phyloP scores from a whole-genome alignment of 2,329 filamentous ascomycete genomes.

The Xylariaceae sp. region DNA sequence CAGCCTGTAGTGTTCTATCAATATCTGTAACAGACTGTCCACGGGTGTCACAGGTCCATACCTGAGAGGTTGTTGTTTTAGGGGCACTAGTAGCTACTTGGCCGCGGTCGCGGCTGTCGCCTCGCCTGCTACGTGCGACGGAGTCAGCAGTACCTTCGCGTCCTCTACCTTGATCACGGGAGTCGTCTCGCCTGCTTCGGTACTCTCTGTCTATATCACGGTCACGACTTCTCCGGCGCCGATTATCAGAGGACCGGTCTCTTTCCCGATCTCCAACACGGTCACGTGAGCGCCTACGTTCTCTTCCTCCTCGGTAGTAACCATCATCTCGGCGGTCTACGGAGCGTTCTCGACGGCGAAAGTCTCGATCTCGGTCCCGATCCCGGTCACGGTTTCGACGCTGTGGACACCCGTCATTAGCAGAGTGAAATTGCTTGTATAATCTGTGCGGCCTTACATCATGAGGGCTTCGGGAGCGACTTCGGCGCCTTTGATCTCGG shows the following conservation, averaged over 20 bases:
- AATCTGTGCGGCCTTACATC: conserved; percentile 57
- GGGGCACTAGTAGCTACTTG: conserved; percentile 56
- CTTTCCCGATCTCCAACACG: conserved; percentile 57
- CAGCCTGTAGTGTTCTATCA: conserved; percentile 47
- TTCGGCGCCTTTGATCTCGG: conserved; percentile 51
- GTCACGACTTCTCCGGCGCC: conserved; percentile 69
- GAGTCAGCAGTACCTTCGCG: conserved; percentile 76
- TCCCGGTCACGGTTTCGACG: conserved; percentile 62
- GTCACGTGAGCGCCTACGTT: conserved; percentile 70
- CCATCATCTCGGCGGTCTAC: conserved; percentile 71
- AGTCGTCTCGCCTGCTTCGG: conserved; percentile 74
- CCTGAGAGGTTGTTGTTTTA: conserved; percentile 60
- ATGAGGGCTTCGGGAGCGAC: conserved; percentile 65
- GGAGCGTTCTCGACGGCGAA: conserved; percentile 73
- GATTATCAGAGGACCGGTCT: conserved; percentile 63
- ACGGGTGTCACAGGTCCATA: conserved; percentile 46
- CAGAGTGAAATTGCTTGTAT: conserved; percentile 32
- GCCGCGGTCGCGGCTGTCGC: conserved; percentile 63
- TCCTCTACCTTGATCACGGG: conserved; percentile 67
- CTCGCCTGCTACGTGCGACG: conserved; percentile 68
- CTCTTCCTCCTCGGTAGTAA: conserved; percentile 58
- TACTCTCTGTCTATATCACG: conserved; percentile 60
- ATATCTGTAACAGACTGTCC: conserved; percentile 22
- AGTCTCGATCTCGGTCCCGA: conserved; percentile 55
- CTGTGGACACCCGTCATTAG: conserved; percentile 54